A percentile compares a stretch with the other conserved stretches of the same genome.
Evolutionary conservation across 768 basidiomycete species (phyloP).

Genomic region (Daedaleopsis sinensis): DNA sequence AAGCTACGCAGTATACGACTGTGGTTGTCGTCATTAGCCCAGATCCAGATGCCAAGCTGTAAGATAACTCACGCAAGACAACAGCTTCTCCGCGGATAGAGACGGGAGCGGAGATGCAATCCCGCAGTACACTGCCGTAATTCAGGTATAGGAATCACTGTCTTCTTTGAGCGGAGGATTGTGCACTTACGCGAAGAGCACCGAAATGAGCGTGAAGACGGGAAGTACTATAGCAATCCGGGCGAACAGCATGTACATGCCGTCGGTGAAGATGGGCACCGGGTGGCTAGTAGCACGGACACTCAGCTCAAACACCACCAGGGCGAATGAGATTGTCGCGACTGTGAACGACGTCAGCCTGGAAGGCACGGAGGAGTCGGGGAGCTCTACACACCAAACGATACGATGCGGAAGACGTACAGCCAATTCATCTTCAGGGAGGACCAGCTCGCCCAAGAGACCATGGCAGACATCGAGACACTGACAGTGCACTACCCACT

Average conservation of each 20-base stretch:
- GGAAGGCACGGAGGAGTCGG: not conserved
- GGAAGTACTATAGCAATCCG: not conserved
- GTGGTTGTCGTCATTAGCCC: too few species aligned
- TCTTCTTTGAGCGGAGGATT: too few species aligned
- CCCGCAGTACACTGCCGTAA: too few species aligned
- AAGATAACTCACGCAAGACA: too few species aligned
- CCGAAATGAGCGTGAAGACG: not conserved
- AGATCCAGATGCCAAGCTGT: too few species aligned
- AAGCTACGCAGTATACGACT: too few species aligned
- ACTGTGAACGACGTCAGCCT: not conserved
- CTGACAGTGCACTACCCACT: too few species aligned
- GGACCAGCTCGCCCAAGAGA: too few species aligned
- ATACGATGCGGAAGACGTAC: constrained; percentile 3
- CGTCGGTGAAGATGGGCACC: not conserved
- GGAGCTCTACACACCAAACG: not conserved
- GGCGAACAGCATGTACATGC: not conserved
- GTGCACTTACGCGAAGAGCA: not conserved
- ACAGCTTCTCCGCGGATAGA: too few species aligned
- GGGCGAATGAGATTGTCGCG: not conserved
- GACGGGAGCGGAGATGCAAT: too few species aligned
- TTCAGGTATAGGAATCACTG: too few species aligned
- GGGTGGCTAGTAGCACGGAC: not conserved
- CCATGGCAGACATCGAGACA: too few species aligned
- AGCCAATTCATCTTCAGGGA: not conserved
- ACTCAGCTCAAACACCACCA: constrained; percentile 1